Percentiles rank a stretch among this genome's conserved stretches.
Conservation (phyloP, 805 yeast genomes). For the Wickerhamomyces alni region DNA sequence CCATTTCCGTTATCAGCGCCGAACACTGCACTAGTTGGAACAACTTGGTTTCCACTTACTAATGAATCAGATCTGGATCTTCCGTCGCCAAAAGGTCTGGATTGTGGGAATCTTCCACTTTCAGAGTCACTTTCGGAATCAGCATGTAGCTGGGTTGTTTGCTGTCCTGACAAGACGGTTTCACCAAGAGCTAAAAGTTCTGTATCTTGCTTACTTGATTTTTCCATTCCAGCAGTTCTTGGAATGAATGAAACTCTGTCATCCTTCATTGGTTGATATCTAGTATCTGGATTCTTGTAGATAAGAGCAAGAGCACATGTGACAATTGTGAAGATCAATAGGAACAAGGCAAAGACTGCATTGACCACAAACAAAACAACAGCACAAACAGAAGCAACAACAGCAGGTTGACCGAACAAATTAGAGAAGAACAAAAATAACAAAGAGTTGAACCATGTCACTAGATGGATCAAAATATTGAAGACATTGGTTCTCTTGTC, state of each 20-base stretch:
- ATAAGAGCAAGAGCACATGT: slow-evolving; percentile 81
- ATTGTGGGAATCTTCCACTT: slow-evolving; percentile 11
- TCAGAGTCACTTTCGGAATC: slow-evolving; percentile 12
- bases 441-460: slow-evolving; percentile 75
- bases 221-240: slow-evolving; percentile 29
- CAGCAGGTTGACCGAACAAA: slow-evolving; percentile 74
- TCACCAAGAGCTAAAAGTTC: slow-evolving; percentile 24
- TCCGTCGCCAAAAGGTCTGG: slow-evolving; percentile 2
- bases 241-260: slow-evolving; percentile 95
- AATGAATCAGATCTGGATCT: slow-evolving; percentile 18
- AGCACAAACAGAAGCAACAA: slow-evolving; percentile 90
- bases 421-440: slow-evolving; percentile 87
- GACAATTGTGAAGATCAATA: slow-evolving; percentile 79
- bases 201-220: slow-evolving; percentile 22
- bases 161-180: slow-evolving; percentile 23
- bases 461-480: slow-evolving; percentile 78
- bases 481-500: slow-evolving; percentile 92
- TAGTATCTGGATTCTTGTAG: slow-evolving; percentile 88
- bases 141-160: slow-evolving; percentile 15
- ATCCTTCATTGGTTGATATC: slow-evolving; percentile 94
- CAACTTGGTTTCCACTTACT: slow-evolving; percentile 10
- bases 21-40: slow-evolving; percentile 23
- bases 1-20: slow-evolving; percentile 8
- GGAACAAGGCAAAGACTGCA: slow-evolving; percentile 79
- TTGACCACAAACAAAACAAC: slow-evolving; percentile 84